Evolutionary conservation across 148 eudicot genomes (phyloP).

Genomic region (Heliosperma pusillum): DNA sequence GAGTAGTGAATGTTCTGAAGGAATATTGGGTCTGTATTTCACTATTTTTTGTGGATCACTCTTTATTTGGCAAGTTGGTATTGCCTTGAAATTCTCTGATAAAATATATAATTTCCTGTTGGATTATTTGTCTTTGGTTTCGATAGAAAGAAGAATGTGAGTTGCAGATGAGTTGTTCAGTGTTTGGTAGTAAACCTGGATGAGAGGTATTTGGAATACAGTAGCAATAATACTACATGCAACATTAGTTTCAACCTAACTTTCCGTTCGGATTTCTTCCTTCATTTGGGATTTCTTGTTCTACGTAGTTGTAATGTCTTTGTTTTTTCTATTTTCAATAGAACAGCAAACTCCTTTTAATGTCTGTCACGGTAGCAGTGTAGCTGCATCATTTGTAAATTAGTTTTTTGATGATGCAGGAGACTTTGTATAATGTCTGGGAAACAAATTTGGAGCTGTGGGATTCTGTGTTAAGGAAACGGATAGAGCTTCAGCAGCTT

Average conservation of each 20-base stretch:
- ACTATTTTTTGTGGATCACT: not conserved
- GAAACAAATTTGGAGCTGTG: constrained; percentile 59
- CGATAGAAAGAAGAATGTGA: not conserved
- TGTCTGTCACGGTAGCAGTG: constrained; percentile 4
- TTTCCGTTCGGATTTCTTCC: too few relatives aligned
- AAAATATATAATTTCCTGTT: not conserved
- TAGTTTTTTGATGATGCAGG: constrained; percentile 43
- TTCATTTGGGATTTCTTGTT: not conserved
- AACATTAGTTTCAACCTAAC: not conserved
- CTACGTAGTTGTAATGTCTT: not conserved
- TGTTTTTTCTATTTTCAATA: not conserved
- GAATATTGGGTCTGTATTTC: not conserved
- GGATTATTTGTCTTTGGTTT: not conserved
- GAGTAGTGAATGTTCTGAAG: not conserved
- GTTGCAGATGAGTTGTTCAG: not conserved
- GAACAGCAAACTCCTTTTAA: not conserved
- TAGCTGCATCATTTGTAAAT: not conserved
- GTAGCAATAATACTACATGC: not conserved
- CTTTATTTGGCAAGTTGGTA: not conserved
- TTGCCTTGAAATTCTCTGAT: not conserved
- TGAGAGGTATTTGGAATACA: not conserved
- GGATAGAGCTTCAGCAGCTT: constrained; percentile 54
- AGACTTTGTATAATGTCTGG: constrained; percentile 64
- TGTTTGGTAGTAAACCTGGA: not conserved
- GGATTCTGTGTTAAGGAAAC: constrained; percentile 57